Evolutionary conservation across 2,329 filamentous ascomycete species (phyloP).

Genomic region (Cryphonectria japonica): DNA sequence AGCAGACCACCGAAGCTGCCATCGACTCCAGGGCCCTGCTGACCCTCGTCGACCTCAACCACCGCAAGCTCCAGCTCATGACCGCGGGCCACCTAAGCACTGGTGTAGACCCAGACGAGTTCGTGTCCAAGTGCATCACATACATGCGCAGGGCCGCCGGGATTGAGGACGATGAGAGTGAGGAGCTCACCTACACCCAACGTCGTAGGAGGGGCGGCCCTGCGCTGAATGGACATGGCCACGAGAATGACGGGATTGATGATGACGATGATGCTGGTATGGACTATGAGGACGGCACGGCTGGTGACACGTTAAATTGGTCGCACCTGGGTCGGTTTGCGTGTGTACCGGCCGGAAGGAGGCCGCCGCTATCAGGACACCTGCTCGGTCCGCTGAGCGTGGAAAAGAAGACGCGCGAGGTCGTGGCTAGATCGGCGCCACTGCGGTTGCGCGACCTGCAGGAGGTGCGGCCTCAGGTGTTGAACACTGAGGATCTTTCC

Average conservation of each 20-base stretch:
- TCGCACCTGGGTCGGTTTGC: constrained; percentile 77
- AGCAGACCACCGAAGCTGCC: constrained; percentile 87
- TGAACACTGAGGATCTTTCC: constrained; percentile 74
- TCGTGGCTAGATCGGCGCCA: constrained; percentile 70
- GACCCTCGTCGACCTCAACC: constrained; percentile 76
- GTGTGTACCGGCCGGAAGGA: constrained; percentile 71
- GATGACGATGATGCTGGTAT: constrained; percentile 4
- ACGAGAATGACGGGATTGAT: not conserved
- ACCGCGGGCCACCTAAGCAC: constrained; percentile 72
- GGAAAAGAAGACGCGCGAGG: constrained; percentile 78
- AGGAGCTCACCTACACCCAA: constrained; percentile 55
- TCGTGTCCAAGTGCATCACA: constrained; percentile 84
- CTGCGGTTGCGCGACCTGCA: constrained; percentile 70
- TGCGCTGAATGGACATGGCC: constrained; percentile 32
- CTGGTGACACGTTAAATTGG: constrained; percentile 85
- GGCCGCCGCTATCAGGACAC: constrained; percentile 81
- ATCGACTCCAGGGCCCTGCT: constrained; percentile 89
- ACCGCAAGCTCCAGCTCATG: constrained; percentile 76
- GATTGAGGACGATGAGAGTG: constrained; percentile 54
- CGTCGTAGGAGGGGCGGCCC: constrained; percentile 44
- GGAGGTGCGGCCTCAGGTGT: constrained; percentile 77
- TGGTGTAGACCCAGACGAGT: constrained; percentile 87
- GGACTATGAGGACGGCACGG: constrained; percentile 67
- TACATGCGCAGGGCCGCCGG: constrained; percentile 77
- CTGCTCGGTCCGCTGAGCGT: constrained; percentile 87